Base-by-base conservation (phyloP, 1,284 basidiomycete species). In the Fomitopsis pinicola region DNA sequence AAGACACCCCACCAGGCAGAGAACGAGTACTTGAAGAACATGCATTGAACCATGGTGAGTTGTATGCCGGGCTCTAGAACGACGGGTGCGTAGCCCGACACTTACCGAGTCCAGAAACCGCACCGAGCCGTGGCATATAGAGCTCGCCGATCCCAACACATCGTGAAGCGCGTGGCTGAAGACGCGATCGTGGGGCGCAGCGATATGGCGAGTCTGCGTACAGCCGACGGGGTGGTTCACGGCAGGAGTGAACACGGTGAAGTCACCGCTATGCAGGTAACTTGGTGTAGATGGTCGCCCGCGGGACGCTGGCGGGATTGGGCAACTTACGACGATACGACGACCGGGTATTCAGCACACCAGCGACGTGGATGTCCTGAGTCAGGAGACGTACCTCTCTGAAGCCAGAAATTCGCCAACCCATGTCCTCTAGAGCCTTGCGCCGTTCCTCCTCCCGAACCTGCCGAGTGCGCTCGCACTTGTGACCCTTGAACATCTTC, bases 401-500 rank as follows among this genome's bases (percentile, higher is more conserved):
- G 81, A 84, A 91, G 57, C 80, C 79, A 64, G 73, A 73, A 64
- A 91, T 78, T 62, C 88, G 82, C 66, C 80, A 79, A 44, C 76
- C 68, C 89, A 92, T 91, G 70, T 85, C 82, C 69, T 82, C 79
- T 80, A 92, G 75, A 60, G 89, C 75, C 59, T 85, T 79, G 62
- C 75, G 75, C 62, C 77, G 82, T 67, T 78, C 80, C 68, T 73
- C 74, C 58, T 75, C 70, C 65, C 76, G 76, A 68, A 78, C 76
- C 59, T 76, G 77, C 65, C 76, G 77, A 64, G 77, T 71, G 44
- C 89, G 82, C 75, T 92, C 87, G 87, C 87, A 91, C 68, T 84
- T 89, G 79, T 92, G 90, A 22, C 91, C 91, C 79, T 92, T 93
- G 83, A 93, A 92, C 90, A 92, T 92, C 65, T 82, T 78, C 78